Evolutionary conservation across 2,329 filamentous ascomycete genomes (phyloP), one percentile per base, ranked within the genome.

Genomic region (Fusarium kyushuense): DNA sequence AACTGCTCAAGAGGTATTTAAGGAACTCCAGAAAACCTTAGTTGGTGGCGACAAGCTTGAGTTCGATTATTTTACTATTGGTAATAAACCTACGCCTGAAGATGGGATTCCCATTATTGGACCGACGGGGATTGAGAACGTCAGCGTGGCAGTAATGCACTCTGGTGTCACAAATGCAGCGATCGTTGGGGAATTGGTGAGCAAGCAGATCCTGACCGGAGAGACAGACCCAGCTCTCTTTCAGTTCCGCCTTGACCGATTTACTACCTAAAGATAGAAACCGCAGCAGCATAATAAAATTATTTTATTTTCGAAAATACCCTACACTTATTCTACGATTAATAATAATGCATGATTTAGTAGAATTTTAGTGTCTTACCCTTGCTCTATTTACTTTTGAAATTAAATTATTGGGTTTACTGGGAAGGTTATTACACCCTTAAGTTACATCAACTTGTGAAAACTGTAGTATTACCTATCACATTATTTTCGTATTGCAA

Each of bases 101-200:
- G 62, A 63, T 13, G 38, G 57, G 3, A 41, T 70, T 12, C 66
- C 66, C 7, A 70, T 69, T 11, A 58, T 69, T 42, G 66, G 66
- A 9, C 21, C 35, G 7, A 54, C 66, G 2, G 66, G 62, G 3
- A 6, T 70, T 11, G 51, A 60, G 3, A 52, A 33, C 6, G 19
- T 69, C 3, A 69, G 35, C 35, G 17, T 69, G n/a, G 66, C 65
- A 3, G 65, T 54, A 4, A 69, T 69, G 65, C 66, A 69, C 38
- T 69, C 66, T 27, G 65, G 66, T 3, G 65, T 69, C 2, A 69
- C 65, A 0, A 69, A 69, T 6, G 65, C 66, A 23, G 66, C 66
- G 2, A 43, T 69, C 3, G 66, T 69, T 2, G 65, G 66, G 29
- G 33, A 67, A n/a, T 23, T 69, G 6, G 48, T 69, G 6, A 69